Percentiles rank a stretch among this genome's conserved stretches.
These are phyloP conservation scores for Ajuga chamaepitys DNA, from an alignment of 257 asterid genomes.

Conservation along the genomic window DNA sequence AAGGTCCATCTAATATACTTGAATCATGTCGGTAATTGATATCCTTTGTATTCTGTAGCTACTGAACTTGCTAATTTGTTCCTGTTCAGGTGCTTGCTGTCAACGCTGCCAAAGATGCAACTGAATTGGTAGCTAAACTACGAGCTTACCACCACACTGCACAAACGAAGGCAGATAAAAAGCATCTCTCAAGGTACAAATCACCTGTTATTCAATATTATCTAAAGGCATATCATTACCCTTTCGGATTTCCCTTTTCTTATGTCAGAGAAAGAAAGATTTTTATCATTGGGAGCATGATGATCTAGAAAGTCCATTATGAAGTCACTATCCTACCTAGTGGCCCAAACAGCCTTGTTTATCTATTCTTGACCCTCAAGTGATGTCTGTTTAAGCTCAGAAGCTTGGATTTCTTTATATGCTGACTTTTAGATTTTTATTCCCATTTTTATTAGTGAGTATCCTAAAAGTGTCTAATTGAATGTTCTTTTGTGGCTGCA, in stretches of 20 bases:
- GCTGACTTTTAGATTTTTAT: neutral
- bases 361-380: neutral
- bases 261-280: neutral
- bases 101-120: conserved; percentile 98
- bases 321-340: neutral
- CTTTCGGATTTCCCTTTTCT: neutral
- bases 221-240: neutral
- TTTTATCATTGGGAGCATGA: neutral
- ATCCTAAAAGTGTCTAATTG: neutral
- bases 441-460: too few relatives aligned
- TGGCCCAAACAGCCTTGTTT: neutral
- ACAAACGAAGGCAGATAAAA: conserved; percentile 91
- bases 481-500: conserved; percentile 24
- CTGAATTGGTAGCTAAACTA: conserved; percentile 84
- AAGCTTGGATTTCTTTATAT: neutral
- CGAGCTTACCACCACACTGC: conserved; percentile 92
- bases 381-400: neutral
- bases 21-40: neutral
- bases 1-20: conserved; percentile 43
- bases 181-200: conserved; percentile 88
- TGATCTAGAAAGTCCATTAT: neutral
- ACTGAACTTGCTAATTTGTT: neutral
- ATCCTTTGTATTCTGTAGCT: neutral
- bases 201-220: neutral
- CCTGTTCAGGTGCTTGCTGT: conserved; percentile 86